Evolutionary conservation across 2,329 filamentous ascomycete genomes (phyloP).

Genomic region (Helicocarpus griseus): DNA sequence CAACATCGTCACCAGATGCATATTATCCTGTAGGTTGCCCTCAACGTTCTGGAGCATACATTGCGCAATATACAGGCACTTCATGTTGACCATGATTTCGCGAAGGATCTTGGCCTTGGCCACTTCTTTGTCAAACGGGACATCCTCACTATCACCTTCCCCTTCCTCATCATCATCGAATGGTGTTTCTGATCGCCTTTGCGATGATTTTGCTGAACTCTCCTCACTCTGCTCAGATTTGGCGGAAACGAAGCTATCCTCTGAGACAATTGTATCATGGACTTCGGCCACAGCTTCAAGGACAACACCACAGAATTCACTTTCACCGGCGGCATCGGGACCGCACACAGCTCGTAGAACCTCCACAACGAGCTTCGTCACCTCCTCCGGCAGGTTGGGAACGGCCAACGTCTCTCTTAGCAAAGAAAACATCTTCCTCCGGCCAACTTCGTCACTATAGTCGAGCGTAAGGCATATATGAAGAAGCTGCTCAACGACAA

Average conservation of each 20-base stretch:
- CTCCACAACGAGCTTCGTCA: constrained; percentile 78
- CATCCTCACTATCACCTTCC: constrained; percentile 38
- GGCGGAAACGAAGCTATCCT: constrained; percentile 90
- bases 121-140: constrained; percentile 44
- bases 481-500: constrained; percentile 88
- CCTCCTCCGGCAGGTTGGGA: constrained; percentile 80
- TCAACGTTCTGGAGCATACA: constrained; percentile 94
- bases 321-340: constrained; percentile 38
- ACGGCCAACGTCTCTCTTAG: constrained; percentile 77
- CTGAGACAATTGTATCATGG: constrained; percentile 73
- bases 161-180: constrained; percentile 53
- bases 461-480: constrained; percentile 87
- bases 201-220: constrained; percentile 39
- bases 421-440: constrained; percentile 90
- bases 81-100: constrained; percentile 96
- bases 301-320: constrained; percentile 46
- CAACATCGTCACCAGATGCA: constrained; percentile 90
- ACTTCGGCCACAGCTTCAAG: constrained; percentile 94
- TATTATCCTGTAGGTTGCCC: constrained; percentile 78
- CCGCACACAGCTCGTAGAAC: constrained; percentile 77
- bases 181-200: constrained; percentile 33
- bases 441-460: constrained; percentile 93
- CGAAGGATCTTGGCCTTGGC: constrained; percentile 61
- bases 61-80: constrained; percentile 92
- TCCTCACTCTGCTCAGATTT: constrained; percentile 70